Conservation (phyloP, 192 early-diverging fungal genomes). For the Phlyctochytrium arcticum region DNA sequence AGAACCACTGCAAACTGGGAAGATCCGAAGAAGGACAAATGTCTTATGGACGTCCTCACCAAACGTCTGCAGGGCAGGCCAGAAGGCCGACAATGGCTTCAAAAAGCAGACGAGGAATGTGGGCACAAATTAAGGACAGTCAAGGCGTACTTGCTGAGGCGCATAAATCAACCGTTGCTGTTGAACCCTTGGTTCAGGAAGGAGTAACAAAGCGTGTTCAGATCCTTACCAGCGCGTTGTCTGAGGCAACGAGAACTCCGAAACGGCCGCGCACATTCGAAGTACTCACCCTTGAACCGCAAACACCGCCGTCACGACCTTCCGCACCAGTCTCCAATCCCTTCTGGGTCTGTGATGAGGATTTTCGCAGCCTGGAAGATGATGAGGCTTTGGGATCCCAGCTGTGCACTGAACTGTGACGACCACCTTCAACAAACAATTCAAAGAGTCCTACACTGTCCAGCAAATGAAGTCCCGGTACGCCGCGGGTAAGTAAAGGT, state of each 20-base stretch:
- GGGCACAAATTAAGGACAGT: conserved; percentile 54
- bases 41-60: too few species aligned
- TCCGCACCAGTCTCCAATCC: not conserved
- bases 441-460: too few species aligned
- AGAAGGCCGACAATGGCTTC: too few species aligned
- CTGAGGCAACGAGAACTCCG: not conserved
- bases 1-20: too few species aligned
- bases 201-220: not conserved
- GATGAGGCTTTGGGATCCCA: not conserved
- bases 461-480: too few species aligned
- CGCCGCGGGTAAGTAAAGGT: too few species aligned
- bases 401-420: not conserved
- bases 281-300: not conserved
- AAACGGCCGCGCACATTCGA: not conserved
- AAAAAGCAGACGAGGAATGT: too few species aligned
- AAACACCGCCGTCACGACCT: not conserved
- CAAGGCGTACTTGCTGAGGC: conserved; percentile 38
- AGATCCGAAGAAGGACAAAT: too few species aligned
- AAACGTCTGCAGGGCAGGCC: too few species aligned
- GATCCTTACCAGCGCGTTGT: not conserved
- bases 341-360: not conserved
- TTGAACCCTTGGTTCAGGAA: not conserved
- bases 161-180: conserved; percentile 2
- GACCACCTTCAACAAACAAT: too few species aligned
- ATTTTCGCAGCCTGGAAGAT: not conserved